Percentiles rank a stretch among this genome's conserved stretches.
These are phyloP conservation scores for Alternaria viburni DNA, from an alignment of 2,329 filamentous ascomycete species.

Conservation along the genomic window DNA sequence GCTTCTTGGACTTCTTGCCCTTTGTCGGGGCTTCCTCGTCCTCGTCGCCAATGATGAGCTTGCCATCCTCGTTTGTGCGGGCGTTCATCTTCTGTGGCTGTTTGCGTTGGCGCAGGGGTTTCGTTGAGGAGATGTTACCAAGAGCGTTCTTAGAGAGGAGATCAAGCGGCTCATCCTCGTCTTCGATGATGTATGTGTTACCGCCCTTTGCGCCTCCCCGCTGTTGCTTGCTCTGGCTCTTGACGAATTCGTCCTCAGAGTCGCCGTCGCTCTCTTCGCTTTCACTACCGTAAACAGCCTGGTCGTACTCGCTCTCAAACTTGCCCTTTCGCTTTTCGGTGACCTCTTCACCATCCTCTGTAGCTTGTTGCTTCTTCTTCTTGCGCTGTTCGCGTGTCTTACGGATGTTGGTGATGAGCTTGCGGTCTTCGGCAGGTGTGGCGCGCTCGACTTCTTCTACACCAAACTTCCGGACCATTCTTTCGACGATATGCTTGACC, in stretches of 20 bases:
- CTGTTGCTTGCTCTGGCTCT: slow-evolving; percentile 36
- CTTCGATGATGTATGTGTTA: slow-evolving; percentile 88
- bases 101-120: slow-evolving; percentile 71
- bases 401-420: slow-evolving; percentile 90
- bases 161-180: slow-evolving; percentile 93
- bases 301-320: slow-evolving; percentile 93
- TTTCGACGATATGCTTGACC: slow-evolving; percentile 96
- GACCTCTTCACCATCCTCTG: slow-evolving; percentile 60
- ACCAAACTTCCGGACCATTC: slow-evolving; percentile 90
- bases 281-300: slow-evolving; percentile 81
- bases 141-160: slow-evolving; percentile 87
- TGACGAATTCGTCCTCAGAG: slow-evolving; percentile 47
- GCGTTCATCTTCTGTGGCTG: slow-evolving; percentile 54
- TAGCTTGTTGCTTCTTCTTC: slow-evolving; percentile 77
- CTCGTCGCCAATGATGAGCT: slow-evolving; percentile 73
- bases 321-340: slow-evolving; percentile 59
- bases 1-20: slow-evolving; percentile 43
- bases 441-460: slow-evolving; percentile 78
- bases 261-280: slow-evolving; percentile 62
- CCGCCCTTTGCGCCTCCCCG: slow-evolving; percentile 52
- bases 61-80: slow-evolving; percentile 73
- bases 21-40: slow-evolving; percentile 39
- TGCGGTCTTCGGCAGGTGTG: slow-evolving; percentile 85
- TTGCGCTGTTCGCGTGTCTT: slow-evolving; percentile 93
- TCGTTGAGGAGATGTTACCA: slow-evolving; percentile 91